Base-by-base conservation (phyloP, 805 yeast species). In the Barnettozyma salicaria region DNA sequence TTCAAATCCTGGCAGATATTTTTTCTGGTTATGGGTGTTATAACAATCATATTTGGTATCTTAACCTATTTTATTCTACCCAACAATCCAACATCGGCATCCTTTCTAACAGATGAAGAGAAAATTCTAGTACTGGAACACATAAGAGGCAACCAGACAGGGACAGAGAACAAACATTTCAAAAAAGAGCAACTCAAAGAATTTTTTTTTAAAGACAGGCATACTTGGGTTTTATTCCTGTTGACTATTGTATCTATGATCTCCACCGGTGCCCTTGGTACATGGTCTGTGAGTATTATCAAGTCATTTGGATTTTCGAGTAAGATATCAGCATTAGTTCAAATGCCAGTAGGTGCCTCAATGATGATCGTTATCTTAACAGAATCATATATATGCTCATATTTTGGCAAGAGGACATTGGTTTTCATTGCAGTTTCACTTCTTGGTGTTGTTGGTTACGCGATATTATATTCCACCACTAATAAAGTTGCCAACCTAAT, bases 1-100 rank as follows among this genome's bases (percentile, higher is more conserved):
- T 63, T 74, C 38, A 53, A 64, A 19, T 68, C 78, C n/a, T 77
- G 82, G 82, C 79, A 74, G 54, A 73, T 76, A 32, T 67, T 76
- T 58, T 77, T 74, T 52, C 49, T 76, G 13, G 67, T 73, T 4
- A 70, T 76, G 50, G 84, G 84, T 7, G 33, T 72, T 2, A 49
- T 74, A 12, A 77, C 82, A 4, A 55, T 73, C 3, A 30, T 58
- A 2, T 74, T 73, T 53, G 82, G 82, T 6, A 27, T 69, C 1
- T 25, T 61, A 1, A 65, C 72, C 8, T 58, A 61, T 30, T 48
- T 70, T 19, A 50, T 61, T 20, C 56, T 76, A 29, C 84, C 84
- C 2, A 70, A 74, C 47, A 74, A 68, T 45, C 78, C 68, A 16
- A 56, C 60, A 2, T 43, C 45, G 25, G 59, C 59, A 3, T 39